Percentiles rank a stretch among this genome's conserved stretches.
Evolutionary conservation across 345 rosid species (phyloP).

Genomic region (Salix suchowensis): DNA sequence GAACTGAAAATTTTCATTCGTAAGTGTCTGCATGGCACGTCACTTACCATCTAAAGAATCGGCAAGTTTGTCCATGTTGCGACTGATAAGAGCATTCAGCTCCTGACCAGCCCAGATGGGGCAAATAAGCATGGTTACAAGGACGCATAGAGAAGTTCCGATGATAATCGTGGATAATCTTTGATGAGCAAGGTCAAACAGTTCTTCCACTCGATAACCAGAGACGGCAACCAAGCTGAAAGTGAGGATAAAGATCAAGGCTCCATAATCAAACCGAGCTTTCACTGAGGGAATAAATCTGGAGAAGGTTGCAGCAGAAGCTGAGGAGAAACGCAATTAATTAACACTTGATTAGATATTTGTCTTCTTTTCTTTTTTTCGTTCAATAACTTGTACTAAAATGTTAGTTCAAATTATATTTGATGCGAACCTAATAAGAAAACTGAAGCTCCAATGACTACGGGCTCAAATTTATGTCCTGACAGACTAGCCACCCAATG

Average conservation of each 20-base stretch:
- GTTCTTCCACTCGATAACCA: constrained; percentile 32
- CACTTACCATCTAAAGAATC: constrained; percentile 36
- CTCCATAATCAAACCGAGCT: constrained; percentile 39
- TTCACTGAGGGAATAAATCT: constrained; percentile 37
- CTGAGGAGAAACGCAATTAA: constrained; percentile 9
- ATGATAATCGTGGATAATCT: constrained; percentile 36
- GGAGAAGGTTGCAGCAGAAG: constrained; percentile 38
- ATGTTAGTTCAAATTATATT: neutral
- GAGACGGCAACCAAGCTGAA: constrained; percentile 39
- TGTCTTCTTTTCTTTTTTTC: too few relatives aligned
- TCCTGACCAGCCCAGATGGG: constrained; percentile 46
- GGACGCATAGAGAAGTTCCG: constrained; percentile 37
- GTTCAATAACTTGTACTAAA: neutral
- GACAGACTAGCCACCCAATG: constrained; percentile 43
- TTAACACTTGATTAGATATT: neutral
- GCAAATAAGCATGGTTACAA: constrained; percentile 30
- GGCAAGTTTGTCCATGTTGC: constrained; percentile 42
- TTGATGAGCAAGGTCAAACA: constrained; percentile 31
- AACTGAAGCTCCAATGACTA: constrained; percentile 34
- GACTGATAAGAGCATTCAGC: constrained; percentile 17
- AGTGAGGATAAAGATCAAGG: constrained; percentile 45
- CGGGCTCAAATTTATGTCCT: constrained; percentile 32
- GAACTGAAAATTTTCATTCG: neutral
- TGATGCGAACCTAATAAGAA: constrained; percentile 36
- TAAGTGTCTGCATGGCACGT: neutral